Evolutionary conservation across 371 early-diverging fungal genomes (phyloP).

Genomic region (Thermomucor indicae-seudaticae): DNA sequence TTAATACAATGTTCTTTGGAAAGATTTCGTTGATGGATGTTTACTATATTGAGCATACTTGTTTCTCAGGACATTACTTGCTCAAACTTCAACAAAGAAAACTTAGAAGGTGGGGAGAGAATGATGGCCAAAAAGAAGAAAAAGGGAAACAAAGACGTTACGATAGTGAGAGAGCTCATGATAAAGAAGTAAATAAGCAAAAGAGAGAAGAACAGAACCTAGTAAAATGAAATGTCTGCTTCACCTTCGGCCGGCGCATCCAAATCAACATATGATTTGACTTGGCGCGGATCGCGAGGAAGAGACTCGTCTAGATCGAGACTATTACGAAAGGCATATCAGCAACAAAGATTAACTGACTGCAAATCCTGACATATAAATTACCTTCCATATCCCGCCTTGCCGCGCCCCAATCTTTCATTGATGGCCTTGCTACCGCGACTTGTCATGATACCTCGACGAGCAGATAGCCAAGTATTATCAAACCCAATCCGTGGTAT

Average conservation of each 20-base stretch:
- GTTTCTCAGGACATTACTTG: no score
- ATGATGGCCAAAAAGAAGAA: neutral
- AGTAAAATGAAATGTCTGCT: slow-evolving; percentile 53
- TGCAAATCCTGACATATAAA: neutral
- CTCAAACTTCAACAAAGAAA: no score
- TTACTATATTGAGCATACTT: no score
- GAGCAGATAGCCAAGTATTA: neutral
- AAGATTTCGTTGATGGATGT: no score
- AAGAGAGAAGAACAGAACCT: slow-evolving; percentile 3
- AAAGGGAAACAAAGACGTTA: neutral
- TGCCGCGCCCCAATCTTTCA: slow-evolving; percentile 9
- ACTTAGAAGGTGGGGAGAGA: neutral
- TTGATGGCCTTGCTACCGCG: slow-evolving; percentile 2
- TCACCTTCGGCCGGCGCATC: slow-evolving; percentile 88
- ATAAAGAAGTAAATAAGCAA: neutral
- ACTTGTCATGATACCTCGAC: neutral
- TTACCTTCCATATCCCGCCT: neutral
- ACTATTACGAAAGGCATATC: neutral
- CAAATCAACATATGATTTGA: slow-evolving; percentile 84
- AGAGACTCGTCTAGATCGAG: slow-evolving; percentile 31
- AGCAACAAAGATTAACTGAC: neutral
- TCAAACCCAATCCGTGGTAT: slow-evolving; percentile 66
- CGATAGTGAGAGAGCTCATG: neutral
- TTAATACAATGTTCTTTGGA: no score
- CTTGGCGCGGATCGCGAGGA: slow-evolving; percentile 65